These are phyloP conservation scores for Salix viminalis DNA, from an alignment of 345 rosid genomes.

Conservation along the genomic window DNA sequence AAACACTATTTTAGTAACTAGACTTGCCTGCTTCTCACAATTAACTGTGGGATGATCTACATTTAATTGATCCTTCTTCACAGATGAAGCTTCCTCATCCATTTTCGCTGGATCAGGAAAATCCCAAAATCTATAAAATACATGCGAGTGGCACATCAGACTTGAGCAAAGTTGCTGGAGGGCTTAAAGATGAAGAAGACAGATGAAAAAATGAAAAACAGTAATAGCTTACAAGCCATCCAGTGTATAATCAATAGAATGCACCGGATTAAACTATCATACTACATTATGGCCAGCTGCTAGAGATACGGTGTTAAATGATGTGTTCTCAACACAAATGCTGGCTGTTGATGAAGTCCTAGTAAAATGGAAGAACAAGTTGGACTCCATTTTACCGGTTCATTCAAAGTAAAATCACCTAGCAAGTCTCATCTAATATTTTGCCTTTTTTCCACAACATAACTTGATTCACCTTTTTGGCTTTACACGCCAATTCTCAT, in stretches of 20 bases:
- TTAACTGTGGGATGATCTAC: slow-evolving; percentile 46
- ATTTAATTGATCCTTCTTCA: slow-evolving; percentile 31
- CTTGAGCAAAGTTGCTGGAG: not conserved
- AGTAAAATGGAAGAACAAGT: not conserved
- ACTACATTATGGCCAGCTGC: not conserved
- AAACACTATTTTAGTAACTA: slow-evolving; percentile 2
- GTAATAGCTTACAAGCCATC: not conserved
- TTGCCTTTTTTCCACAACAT: not conserved
- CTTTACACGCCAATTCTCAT: not conserved
- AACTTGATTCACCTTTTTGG: not conserved
- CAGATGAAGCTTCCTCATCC: slow-evolving; percentile 32
- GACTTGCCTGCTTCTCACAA: slow-evolving; percentile 75
- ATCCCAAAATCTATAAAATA: slow-evolving; percentile 52
- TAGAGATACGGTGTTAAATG: not conserved
- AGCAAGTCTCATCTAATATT: not conserved
- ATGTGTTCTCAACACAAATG: not conserved
- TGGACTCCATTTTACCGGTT: not conserved
- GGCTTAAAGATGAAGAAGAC: not conserved
- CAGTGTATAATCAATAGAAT: not conserved
- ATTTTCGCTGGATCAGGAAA: slow-evolving; percentile 40
- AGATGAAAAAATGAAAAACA: not conserved
- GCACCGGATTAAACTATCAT: not conserved
- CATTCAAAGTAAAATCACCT: not conserved
- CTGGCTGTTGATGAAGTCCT: not conserved
- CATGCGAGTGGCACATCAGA: not conserved